Evolutionary conservation across 1,284 basidiomycete species (phyloP), one percentile per base, ranked within the genome.

Genomic region (Boletus semigastroideus): DNA sequence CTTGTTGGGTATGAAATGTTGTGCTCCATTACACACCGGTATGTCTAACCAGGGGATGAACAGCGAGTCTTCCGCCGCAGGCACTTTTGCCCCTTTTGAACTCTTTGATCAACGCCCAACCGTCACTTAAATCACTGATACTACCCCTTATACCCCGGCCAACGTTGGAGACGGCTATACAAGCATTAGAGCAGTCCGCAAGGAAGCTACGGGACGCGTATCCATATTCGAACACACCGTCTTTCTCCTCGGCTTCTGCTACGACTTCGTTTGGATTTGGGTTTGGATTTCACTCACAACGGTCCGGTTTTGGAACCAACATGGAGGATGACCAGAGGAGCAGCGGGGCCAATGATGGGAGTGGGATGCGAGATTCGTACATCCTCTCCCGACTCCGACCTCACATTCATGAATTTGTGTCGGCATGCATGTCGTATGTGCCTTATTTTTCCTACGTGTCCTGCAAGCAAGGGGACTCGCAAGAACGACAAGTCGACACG

Each of bases 71-170:
- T 43, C 90, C 89, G 27, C 73, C 83, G 5, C 80, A 89, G 65
- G 86, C 87, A 11, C 73, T 90, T 16, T 72, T 91, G 17, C 86
- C 87, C 5, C 73, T 91, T 38, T 69, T 92, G 22, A 85, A 78
- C 28, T 79, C 86, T 13, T 72, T 92, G 49, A 69, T 92, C 30
- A 74, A 76, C 46, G 66, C 74, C 1, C 82, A 90, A 56, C 89
- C 89, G 1, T 75, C 79, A 1, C 72, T 92, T 42, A 91, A 89
- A 65, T 73, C 81, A 2, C 69, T 78, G 7, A 77, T 92, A 46
- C 70, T 92, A 31, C 81, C 84, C 28, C 74, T 92, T 36, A 90
- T 92, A 63, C 89, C 89, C 50, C 81, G 87, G 20, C 89, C 89
- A 10, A 86, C 87, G 4, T 72, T 91, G 49, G 85, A 89, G 30